A percentile compares a stretch with the other conserved stretches of the same genome.
phyloP scores from a whole-genome alignment of 805 yeast genomes.

The Candida morakotiae region DNA sequence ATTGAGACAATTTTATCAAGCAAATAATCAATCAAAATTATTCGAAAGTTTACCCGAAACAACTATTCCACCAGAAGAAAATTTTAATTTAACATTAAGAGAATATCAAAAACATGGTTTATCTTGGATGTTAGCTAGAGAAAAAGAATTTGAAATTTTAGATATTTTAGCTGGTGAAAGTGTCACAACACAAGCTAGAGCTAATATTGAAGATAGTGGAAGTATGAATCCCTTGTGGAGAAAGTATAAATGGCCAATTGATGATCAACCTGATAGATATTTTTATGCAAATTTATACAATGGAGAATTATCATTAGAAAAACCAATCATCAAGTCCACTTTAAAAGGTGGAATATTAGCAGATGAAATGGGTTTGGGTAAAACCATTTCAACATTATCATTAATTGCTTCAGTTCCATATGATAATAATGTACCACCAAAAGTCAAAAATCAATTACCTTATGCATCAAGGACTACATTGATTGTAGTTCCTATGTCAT shows the following conservation, averaged over 20 bases:
- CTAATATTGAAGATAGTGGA: conserved; percentile 37
- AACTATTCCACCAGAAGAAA: conserved; percentile 43
- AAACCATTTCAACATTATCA: conserved; percentile 80
- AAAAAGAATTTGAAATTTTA: conserved; percentile 51
- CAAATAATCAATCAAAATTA: conserved; percentile 62
- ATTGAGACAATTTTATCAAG: conserved; percentile 65
- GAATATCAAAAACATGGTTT: conserved; percentile 82
- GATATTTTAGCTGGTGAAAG: conserved; percentile 25
- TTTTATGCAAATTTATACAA: conserved; percentile 78
- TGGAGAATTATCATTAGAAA: conserved; percentile 69
- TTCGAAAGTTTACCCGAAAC: conserved; percentile 59
- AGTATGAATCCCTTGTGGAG: conserved; percentile 85
- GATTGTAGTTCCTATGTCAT: conserved; percentile 85
- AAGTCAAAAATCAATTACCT: conserved; percentile 11
- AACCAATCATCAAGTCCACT: conserved; percentile 59
- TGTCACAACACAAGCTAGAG: conserved; percentile 23
- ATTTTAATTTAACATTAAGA: conserved; percentile 58
- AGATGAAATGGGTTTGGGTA: conserved; percentile 97
- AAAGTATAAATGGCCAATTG: conserved; percentile 68
- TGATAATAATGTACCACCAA: conserved; percentile 34
- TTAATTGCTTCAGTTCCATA: conserved; percentile 62
- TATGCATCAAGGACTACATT: conserved; percentile 74
- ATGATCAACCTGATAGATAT: conserved; percentile 8
- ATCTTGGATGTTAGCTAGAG: conserved; percentile 86
- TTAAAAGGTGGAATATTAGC: conserved; percentile 85